These are phyloP conservation scores for Fusarium acutatum DNA, from an alignment of 2,329 filamentous ascomycete species.

Conservation along the genomic window DNA sequence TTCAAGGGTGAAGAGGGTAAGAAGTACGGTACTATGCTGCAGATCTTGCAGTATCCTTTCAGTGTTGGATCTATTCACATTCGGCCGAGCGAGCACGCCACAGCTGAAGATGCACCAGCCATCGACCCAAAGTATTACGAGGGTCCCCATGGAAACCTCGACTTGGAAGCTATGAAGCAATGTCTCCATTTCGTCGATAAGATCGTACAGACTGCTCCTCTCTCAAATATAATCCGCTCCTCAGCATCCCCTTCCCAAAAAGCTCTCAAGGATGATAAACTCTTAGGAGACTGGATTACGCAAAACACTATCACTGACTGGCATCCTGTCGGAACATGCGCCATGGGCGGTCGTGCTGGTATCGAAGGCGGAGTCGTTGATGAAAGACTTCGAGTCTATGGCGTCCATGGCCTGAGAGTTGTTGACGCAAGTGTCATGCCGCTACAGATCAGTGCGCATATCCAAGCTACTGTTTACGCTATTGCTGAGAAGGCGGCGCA, in stretches of 20 bases:
- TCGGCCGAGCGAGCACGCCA: slow-evolving; percentile 23
- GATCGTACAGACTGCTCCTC: slow-evolving; percentile 49
- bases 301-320: slow-evolving; percentile 45
- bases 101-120: slow-evolving; percentile 41
- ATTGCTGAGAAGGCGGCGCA: slow-evolving; percentile 46
- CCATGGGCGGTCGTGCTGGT: slow-evolving; percentile 44
- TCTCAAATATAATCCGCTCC: slow-evolving; percentile 49
- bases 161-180: slow-evolving; percentile 54
- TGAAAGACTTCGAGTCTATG: slow-evolving; percentile 43
- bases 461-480: slow-evolving; percentile 48
- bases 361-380: slow-evolving; percentile 46
- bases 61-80: slow-evolving; percentile 59
- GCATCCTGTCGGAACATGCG: slow-evolving; percentile 53
- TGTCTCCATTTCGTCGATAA: slow-evolving; percentile 51
- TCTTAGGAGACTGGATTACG: slow-evolving; percentile 40
- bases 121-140: slow-evolving; percentile 56
- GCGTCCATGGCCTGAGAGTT: slow-evolving; percentile 40
- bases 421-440: slow-evolving; percentile 46
- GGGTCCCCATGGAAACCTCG: slow-evolving; percentile 50
- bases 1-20: slow-evolving; percentile 48
- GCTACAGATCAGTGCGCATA: slow-evolving; percentile 42
- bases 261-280: slow-evolving; percentile 16
- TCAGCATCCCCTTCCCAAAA: slow-evolving; percentile 37
- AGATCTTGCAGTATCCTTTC: slow-evolving; percentile 62
- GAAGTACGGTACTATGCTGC: slow-evolving; percentile 58